Conservation (phyloP, 768 basidiomycete species). For the Boletus rex-veris region DNA sequence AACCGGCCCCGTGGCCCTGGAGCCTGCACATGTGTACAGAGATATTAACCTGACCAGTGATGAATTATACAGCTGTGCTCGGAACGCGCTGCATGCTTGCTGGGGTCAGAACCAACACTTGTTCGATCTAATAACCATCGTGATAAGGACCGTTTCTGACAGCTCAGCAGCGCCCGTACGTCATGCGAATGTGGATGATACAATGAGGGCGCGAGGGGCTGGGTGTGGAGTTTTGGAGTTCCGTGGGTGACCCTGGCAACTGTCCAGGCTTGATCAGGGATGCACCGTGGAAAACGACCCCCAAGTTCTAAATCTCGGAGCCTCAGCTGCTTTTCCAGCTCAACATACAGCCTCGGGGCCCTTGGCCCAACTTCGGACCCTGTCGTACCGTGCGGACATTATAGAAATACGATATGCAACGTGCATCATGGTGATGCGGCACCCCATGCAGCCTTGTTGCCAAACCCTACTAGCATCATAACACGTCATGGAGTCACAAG, state of each 20-base stretch:
- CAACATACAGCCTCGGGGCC: too few relatives aligned
- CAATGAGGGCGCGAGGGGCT: too few relatives aligned
- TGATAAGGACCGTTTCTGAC: background rate
- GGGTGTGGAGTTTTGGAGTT: too few relatives aligned
- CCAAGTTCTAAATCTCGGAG: too few relatives aligned
- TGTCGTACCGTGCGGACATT: background rate
- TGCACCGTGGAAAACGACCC: too few relatives aligned
- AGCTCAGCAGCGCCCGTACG: background rate
- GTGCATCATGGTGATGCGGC: conserved; percentile 6
- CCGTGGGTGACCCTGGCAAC: too few relatives aligned
- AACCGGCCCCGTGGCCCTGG: background rate
- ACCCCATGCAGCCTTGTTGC: conserved; percentile 11
- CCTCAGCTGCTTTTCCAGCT: too few relatives aligned
- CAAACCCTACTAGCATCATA: background rate
- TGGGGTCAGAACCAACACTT: background rate
- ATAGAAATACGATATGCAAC: background rate
- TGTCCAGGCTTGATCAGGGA: too few relatives aligned
- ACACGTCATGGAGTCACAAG: conserved; percentile 12
- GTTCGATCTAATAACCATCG: background rate
- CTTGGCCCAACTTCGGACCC: background rate
- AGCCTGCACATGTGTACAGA: too few relatives aligned
- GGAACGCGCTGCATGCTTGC: background rate
- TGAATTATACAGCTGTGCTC: background rate
- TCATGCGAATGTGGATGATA: background rate
- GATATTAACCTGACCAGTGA: background rate